A percentile compares a stretch with the other conserved stretches of the same genome.
Conservation (phyloP, 1,284 basidiomycete species). For the Malassezia globosa region DNA sequence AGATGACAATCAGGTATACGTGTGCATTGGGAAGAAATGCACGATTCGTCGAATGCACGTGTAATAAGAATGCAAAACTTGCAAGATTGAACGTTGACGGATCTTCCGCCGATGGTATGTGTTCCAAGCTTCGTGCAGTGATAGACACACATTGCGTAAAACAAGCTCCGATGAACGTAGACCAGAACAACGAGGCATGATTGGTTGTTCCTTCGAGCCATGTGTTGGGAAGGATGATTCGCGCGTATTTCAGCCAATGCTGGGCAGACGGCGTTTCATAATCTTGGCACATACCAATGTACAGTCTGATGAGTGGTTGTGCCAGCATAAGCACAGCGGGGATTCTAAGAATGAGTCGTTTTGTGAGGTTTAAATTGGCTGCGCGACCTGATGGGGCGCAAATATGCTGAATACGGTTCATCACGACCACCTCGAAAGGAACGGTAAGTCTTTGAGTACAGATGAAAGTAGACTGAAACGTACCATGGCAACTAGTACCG, state of each 20-base stretch:
- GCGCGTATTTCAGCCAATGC: conserved; percentile 21
- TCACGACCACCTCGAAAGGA: not conserved
- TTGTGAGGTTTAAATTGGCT: conserved; percentile 16
- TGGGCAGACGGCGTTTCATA: conserved; percentile 19
- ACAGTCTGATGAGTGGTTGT: conserved; percentile 19
- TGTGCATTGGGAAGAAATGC: conserved; percentile 29
- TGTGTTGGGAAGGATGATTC: conserved; percentile 10
- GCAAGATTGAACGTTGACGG: conserved; percentile 36
- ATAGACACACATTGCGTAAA: conserved; percentile 9
- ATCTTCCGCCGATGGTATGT: conserved; percentile 15
- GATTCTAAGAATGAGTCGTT: conserved; percentile 26
- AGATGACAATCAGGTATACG: conserved; percentile 33
- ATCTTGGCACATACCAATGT: conserved; percentile 21
- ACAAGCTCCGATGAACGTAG: conserved; percentile 9
- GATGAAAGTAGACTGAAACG: not conserved
- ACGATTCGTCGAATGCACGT: conserved; percentile 28
- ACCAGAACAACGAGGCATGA: conserved; percentile 6
- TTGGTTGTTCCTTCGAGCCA: not conserved
- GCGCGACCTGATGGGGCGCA: conserved; percentile 33
- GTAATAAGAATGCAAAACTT: conserved; percentile 34
- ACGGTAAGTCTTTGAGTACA: not conserved
- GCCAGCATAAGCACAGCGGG: conserved; percentile 27
- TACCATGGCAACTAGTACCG: conserved; percentile 27
- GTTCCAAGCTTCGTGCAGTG: conserved; percentile 8
- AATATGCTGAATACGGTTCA: conserved; percentile 36